Evolutionary conservation across 2,329 filamentous ascomycete species (phyloP), one percentile per base, ranked within the genome.

Genomic region (Penicillium sp.): DNA sequence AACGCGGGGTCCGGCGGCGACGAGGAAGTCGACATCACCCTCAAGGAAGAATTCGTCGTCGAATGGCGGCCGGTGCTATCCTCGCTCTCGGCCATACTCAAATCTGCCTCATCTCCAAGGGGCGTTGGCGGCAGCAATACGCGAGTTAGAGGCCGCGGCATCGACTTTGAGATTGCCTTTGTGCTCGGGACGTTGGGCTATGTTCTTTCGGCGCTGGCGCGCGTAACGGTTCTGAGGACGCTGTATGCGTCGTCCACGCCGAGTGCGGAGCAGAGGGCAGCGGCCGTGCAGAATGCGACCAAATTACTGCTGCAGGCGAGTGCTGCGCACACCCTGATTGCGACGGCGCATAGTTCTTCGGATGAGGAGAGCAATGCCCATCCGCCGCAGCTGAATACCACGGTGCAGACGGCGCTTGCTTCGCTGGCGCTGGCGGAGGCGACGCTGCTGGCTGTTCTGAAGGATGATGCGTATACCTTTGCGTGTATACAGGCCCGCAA

Each of bases 391-490:
- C 77, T 83, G 5, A 73, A 75, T 52, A 62, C 70, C 8, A 66
- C 66, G 3, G 71, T 72, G 8, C 77, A 79, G 60, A 68, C 69
- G 0, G 75, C 75, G 6, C 64, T 79, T 3, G 67, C 75, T 1
- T 71, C 73, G 11, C 79, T 97, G 3, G 85, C 90, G 0, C 79
- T 94, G 30, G 91, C 92, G 1, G 93, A 97, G 73, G 92, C 92
- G 0, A 97, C 92, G 0, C 81, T 97, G 1, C 82, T 97, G 1
- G 91, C 91, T 0, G 91, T 97, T 0, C 72, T 96, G 50, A 97
- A 97, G 65, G 93, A 97, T 68, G 94, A 99, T 66, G 91, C 93
- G 0, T 97, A 97, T 67, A 88, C 93, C 1, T 86, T 88, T 1
- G 83, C 87, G 6, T 87, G 96, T 2, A 85, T 91, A 0, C 90